Conservation (phyloP, 805 yeast species). For the Candida arabinofermentans region DNA sequence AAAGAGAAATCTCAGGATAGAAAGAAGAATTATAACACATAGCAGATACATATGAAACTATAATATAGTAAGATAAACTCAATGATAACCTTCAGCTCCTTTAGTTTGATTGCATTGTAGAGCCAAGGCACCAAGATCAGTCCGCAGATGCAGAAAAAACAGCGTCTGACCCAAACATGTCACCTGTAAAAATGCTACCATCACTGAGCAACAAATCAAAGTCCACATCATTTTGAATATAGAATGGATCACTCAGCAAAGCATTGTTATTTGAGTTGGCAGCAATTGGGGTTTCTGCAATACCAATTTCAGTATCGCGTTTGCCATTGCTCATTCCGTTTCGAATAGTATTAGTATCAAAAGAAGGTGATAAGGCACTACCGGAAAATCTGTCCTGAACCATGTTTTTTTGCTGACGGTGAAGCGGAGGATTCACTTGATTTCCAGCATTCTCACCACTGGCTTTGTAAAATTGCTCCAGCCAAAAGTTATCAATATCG, state of each 20-base stretch:
- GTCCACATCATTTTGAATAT: neutral
- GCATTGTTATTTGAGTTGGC: neutral
- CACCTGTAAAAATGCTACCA: neutral
- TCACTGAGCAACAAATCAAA: conserved; percentile 3
- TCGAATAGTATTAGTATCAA: too few relatives aligned
- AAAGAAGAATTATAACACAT: too few relatives aligned
- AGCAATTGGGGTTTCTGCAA: neutral
- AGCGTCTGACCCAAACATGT: neutral
- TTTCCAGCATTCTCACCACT: neutral
- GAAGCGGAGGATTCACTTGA: neutral
- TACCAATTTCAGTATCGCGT: neutral
- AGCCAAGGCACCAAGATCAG: too few relatives aligned
- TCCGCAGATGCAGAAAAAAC: neutral
- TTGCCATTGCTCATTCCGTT: neutral
- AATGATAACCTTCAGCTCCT: neutral
- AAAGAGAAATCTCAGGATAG: too few relatives aligned
- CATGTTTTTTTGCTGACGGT: neutral
- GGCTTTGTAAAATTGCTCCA: conserved; percentile 12
- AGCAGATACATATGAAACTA: too few relatives aligned
- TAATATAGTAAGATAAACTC: too few relatives aligned
- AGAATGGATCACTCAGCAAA: neutral
- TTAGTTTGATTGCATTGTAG: too few relatives aligned
- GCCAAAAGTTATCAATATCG: conserved; percentile 26
- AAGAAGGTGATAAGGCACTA: too few relatives aligned
- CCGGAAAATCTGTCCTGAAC: too few relatives aligned